Conservation (phyloP, 768 basidiomycete species). For the Suillus americanus region DNA sequence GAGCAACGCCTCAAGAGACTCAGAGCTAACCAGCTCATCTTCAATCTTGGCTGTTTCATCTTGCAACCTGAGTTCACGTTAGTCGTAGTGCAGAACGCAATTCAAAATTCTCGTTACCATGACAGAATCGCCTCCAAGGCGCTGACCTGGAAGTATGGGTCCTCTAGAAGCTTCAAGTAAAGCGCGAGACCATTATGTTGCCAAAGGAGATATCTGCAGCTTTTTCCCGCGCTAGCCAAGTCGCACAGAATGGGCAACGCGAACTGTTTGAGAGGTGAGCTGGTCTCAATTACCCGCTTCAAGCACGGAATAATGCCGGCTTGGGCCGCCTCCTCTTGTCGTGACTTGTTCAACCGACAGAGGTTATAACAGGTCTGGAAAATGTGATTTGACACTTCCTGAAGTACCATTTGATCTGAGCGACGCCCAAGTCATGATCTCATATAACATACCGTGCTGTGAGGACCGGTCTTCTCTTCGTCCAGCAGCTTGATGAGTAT, state of each 20-base stretch:
- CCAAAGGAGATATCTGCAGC: conserved; percentile 87
- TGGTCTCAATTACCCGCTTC: conserved; percentile 83
- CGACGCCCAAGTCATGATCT: neutral
- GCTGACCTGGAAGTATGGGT: conserved; percentile 91
- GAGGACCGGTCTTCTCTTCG: conserved; percentile 73
- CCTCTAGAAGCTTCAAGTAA: conserved; percentile 76
- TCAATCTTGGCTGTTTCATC: conserved; percentile 95
- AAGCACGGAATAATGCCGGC: conserved; percentile 93
- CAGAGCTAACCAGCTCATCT: conserved; percentile 73
- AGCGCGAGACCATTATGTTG: conserved; percentile 86
- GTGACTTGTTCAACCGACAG: conserved; percentile 88
- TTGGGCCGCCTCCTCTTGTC: conserved; percentile 97
- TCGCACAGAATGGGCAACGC: conserved; percentile 97
- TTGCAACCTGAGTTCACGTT: conserved; percentile 65
- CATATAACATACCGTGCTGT: conserved; percentile 66
- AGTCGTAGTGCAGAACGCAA: neutral
- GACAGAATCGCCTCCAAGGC: conserved; percentile 88
- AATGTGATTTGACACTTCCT: conserved; percentile 97
- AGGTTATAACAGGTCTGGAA: conserved; percentile 98
- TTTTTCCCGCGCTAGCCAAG: conserved; percentile 92
- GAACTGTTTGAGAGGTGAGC: conserved; percentile 94
- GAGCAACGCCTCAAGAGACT: conserved; percentile 66
- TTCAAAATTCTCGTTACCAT: conserved; percentile 53
- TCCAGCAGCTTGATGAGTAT: conserved; percentile 84
- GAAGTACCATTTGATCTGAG: conserved; percentile 6